A percentile compares a stretch with the other conserved stretches of the same genome.
These are phyloP conservation scores for Passiflora organensis DNA, from an alignment of 345 rosid genomes.

Conservation along the genomic window DNA sequence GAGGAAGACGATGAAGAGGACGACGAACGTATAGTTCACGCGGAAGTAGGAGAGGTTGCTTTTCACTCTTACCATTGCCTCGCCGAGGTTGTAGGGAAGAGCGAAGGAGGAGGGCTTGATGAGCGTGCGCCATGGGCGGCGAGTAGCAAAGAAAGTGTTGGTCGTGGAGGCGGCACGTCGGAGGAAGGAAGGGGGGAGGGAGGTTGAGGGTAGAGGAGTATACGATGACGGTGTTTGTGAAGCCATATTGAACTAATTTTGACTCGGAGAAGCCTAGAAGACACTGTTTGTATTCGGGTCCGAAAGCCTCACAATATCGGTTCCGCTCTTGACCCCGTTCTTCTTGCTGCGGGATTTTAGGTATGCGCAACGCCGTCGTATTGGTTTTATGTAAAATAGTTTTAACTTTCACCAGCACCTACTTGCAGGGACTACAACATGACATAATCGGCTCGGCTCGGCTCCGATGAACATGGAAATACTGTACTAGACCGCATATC, in stretches of 20 bases:
- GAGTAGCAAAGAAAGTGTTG: conserved; percentile 31
- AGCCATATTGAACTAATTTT: conserved; percentile 14
- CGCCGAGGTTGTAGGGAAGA: conserved; percentile 42
- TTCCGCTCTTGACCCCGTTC: no score
- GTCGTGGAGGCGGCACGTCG: conserved; percentile 27
- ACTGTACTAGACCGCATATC: no score
- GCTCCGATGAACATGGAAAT: no score
- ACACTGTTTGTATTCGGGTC: no score
- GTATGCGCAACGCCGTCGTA: no score
- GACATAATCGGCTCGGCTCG: no score
- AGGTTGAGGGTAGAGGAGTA: conserved; percentile 8
- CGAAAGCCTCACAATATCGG: no score
- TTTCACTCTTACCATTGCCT: conserved; percentile 37
- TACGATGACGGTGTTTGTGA: conserved; percentile 11
- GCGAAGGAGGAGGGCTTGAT: conserved; percentile 27
- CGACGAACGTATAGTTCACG: conserved; percentile 52
- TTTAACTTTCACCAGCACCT: no score
- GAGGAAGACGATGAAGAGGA: conserved; percentile 45
- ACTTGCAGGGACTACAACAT: no score
- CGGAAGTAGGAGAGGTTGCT: conserved; percentile 55
- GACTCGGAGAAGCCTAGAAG: not conserved
- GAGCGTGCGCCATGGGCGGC: conserved; percentile 63
- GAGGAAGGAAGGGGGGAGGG: conserved; percentile 21
- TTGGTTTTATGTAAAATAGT: no score
- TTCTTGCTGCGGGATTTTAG: no score